phyloP scores from a whole-genome alignment of 1,139 yeast species.

The Pichia sp. region DNA sequence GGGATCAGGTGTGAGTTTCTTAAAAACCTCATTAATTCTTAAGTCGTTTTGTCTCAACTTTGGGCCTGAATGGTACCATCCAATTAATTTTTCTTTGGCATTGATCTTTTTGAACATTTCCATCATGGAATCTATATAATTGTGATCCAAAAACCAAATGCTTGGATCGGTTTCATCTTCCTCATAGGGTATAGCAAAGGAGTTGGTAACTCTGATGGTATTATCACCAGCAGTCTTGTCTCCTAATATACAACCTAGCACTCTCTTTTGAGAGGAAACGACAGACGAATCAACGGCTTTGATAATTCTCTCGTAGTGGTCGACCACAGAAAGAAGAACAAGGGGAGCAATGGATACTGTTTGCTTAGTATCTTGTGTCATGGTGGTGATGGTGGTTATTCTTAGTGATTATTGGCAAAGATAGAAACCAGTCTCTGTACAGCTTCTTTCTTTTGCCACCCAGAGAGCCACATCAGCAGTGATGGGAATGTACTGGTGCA shows the following conservation, averaged over 20 bases:
- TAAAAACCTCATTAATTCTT: conserved; percentile 84
- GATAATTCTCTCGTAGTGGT: conserved; percentile 77
- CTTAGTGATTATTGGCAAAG: too few relatives aligned
- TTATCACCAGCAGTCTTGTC: conserved; percentile 43
- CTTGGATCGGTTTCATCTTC: conserved; percentile 88
- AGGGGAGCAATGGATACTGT: conserved; percentile 92
- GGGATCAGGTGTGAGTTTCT: conserved; percentile 77
- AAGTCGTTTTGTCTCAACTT: conserved; percentile 82
- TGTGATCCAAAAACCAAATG: conserved; percentile 98
- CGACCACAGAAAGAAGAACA: conserved; percentile 89
- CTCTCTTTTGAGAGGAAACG: conserved; percentile 69
- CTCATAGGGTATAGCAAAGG: conserved; percentile 90
- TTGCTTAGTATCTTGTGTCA: conserved; percentile 18
- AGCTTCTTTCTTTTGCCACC: too few relatives aligned
- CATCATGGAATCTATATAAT: conserved; percentile 92
- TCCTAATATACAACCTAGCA: conserved; percentile 90
- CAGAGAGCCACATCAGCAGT: background rate
- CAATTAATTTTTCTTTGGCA: conserved; percentile 91
- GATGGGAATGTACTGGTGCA: background rate
- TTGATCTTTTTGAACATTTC: conserved; percentile 97
- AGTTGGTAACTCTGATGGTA: conserved; percentile 58
- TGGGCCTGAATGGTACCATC: conserved; percentile 99
- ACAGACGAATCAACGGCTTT: conserved; percentile 25
- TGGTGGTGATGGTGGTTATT: too few relatives aligned
- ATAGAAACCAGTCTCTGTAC: too few relatives aligned